Evolutionary conservation across 2,329 filamentous ascomycete species (phyloP), one percentile per base, ranked within the genome.

Genomic region (Sporothrix schenckii): DNA sequence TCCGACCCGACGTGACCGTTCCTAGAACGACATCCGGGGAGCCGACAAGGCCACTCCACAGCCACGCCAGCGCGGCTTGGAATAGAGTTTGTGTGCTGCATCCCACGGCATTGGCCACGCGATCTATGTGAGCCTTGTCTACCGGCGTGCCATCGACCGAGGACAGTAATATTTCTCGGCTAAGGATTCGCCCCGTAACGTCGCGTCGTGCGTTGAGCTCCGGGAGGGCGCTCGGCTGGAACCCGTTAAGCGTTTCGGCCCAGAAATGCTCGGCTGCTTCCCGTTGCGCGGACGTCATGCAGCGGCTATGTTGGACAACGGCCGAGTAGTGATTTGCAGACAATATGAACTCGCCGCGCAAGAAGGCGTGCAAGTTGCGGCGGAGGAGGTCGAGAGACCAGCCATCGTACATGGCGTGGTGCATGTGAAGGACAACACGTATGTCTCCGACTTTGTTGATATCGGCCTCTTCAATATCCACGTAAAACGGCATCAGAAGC

Each of bases 371-470:
- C 4, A 97, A 80, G 77, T 97, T 92, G 34, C 85, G 81, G 16
- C 92, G 75, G 0, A 96, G 79, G 41, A 94, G 82, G 67, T 97
- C 91, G 76, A 93, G 85, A 0, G 93, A 94, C 94, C 94, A 97
- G n/a, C 93, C 94, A 78, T 97, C 94, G 76, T 97, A 97, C 0
- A 96, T 78, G 0, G 92, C 89, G 79, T 97, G 94, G 77, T 97
- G 93, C 0, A 96, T 82, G 14, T 90, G 83, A 58, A 92, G 68
- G 13, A 86, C 79, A 71, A 77, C 78, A 4, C 81, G 74, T 2
- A 77, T 69, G 63, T 73, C 70, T 4, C 76, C 66, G 21, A 16
- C 11, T n/a, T 67, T 44, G 14, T 74, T 21, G 24, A 19, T 7
- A 2, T 11, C 13, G 5, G 34, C 4, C 34, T 63, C 69, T 6